These are phyloP conservation scores for Earliella scabrosa DNA, from an alignment of 1,284 basidiomycete genomes.

Conservation along the genomic window DNA sequence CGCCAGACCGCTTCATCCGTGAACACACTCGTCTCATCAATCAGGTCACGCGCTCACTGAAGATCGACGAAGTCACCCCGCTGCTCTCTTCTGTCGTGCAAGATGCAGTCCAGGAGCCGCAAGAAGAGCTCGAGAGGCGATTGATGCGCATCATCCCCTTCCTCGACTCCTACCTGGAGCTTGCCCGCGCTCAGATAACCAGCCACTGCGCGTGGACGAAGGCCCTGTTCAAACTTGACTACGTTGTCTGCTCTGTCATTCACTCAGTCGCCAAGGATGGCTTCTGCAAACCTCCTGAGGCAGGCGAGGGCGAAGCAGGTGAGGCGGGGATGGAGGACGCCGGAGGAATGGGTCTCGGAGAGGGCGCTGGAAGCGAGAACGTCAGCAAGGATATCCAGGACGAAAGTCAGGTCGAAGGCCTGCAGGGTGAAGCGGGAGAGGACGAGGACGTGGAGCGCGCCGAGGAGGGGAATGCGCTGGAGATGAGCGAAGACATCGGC, in stretches of 20 bases:
- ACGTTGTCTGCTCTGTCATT: constrained; percentile 78
- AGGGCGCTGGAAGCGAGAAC: constrained; percentile 84
- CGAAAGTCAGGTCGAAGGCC: constrained; percentile 95
- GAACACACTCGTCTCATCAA: constrained; percentile 28
- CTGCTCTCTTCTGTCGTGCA: constrained; percentile 7
- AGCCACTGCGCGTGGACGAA: constrained; percentile 72
- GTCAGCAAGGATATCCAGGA: constrained; percentile 94
- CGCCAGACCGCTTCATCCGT: constrained; percentile 36
- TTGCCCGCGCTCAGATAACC: constrained; percentile 59
- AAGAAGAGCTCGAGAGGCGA: constrained; percentile 30
- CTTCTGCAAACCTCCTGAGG: constrained; percentile 89
- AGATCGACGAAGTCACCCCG: constrained; percentile 29
- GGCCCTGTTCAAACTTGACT: constrained; percentile 84
- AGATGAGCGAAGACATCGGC: constrained; percentile 80
- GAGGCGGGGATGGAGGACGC: constrained; percentile 57
- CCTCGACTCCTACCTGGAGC: constrained; percentile 57
- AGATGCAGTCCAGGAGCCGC: constrained; percentile 11
- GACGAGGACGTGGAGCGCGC: constrained; percentile 56
- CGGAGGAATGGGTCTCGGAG: constrained; percentile 86
- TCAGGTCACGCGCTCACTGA: constrained; percentile 33
- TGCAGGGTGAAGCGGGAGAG: constrained; percentile 76
- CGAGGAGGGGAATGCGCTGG: constrained; percentile 71
- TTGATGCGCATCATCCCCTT: constrained; percentile 65
- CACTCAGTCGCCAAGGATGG: constrained; percentile 83
- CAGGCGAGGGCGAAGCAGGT: constrained; percentile 50